Conservation (phyloP, 306 rosid genomes). For the Gastrolobium bilobum region DNA sequence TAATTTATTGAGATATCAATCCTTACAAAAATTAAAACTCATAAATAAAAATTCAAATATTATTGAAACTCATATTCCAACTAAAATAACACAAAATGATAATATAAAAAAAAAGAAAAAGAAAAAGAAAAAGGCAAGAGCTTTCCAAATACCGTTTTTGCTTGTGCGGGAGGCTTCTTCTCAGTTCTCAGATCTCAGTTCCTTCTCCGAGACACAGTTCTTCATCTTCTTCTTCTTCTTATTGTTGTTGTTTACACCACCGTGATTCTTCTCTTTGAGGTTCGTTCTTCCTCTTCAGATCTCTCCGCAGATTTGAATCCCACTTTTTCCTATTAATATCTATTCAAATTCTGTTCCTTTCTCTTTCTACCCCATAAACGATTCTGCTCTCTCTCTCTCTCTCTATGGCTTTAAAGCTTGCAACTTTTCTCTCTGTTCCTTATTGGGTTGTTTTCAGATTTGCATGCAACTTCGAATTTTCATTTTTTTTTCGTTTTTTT, state of each 20-base stretch:
- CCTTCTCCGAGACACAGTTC: conserved; percentile 27
- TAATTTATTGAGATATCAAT: too few relatives aligned
- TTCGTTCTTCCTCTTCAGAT: conserved; percentile 24
- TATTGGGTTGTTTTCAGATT: conserved; percentile 38
- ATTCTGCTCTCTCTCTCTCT: background rate
- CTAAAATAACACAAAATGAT: background rate
- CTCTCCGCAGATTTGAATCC: conserved; percentile 13
- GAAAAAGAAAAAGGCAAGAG: background rate
- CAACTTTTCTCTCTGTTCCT: conserved; percentile 6
- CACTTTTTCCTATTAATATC: background rate
- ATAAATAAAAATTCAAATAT: background rate
- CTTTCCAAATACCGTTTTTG: background rate
- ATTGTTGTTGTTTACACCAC: background rate
- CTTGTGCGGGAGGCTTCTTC: conserved; percentile 9
- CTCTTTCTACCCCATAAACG: background rate
- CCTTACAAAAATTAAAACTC: too few relatives aligned
- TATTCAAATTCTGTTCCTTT: conserved; percentile 9
- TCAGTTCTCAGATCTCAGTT: conserved; percentile 47
- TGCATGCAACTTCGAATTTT: background rate
- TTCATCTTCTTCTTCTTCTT: background rate
- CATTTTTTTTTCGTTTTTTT: background rate
- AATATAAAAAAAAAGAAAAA: background rate
- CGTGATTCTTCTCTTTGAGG: conserved; percentile 26
- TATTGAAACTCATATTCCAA: background rate
- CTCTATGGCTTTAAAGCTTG: background rate